phyloP scores from a whole-genome alignment of 768 basidiomycete genomes.

The Suillus decipiens region DNA sequence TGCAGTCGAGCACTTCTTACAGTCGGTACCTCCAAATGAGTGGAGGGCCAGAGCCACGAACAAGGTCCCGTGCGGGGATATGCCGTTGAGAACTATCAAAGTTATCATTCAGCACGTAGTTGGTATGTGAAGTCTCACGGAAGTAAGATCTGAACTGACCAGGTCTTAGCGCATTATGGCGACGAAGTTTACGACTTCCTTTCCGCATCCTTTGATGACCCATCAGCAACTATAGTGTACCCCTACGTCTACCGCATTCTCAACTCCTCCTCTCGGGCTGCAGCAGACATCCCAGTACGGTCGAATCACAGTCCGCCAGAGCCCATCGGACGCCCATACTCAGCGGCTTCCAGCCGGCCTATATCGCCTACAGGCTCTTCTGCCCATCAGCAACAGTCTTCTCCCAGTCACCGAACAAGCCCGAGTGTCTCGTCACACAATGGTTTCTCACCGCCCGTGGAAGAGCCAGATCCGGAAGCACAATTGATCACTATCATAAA shows the following conservation, averaged over 20 bases:
- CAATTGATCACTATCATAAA: conserved; percentile 81
- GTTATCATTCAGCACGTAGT: conserved; percentile 97
- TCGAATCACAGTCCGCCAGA: conserved; percentile 33
- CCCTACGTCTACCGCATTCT: conserved; percentile 93
- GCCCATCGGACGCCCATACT: conserved; percentile 47
- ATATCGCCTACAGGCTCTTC: conserved; percentile 73
- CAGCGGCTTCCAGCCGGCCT: conserved; percentile 67
- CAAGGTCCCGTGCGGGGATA: conserved; percentile 93
- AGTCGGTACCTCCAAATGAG: conserved; percentile 92
- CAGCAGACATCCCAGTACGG: conserved; percentile 35
- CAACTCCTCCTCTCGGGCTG: conserved; percentile 58
- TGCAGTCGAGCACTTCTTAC: conserved; percentile 91
- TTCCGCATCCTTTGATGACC: conserved; percentile 88
- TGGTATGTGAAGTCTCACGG: conserved; percentile 54
- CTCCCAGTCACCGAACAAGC: conserved; percentile 67
- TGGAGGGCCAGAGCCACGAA: conserved; percentile 92
- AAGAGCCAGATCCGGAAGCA: conserved; percentile 87
- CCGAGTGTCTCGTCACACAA: conserved; percentile 66
- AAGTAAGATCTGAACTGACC: conserved; percentile 15
- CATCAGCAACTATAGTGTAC: conserved; percentile 96
- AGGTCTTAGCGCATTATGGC: conserved; percentile 68
- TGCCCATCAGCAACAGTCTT: conserved; percentile 51
- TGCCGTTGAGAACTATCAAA: conserved; percentile 97
- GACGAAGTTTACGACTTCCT: conserved; percentile 91
- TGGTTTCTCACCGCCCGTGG: conserved; percentile 52